Evolutionary conservation across 2,329 filamentous ascomycete genomes (phyloP).

Genomic region (Teratosphaeria epicoccoides): DNA sequence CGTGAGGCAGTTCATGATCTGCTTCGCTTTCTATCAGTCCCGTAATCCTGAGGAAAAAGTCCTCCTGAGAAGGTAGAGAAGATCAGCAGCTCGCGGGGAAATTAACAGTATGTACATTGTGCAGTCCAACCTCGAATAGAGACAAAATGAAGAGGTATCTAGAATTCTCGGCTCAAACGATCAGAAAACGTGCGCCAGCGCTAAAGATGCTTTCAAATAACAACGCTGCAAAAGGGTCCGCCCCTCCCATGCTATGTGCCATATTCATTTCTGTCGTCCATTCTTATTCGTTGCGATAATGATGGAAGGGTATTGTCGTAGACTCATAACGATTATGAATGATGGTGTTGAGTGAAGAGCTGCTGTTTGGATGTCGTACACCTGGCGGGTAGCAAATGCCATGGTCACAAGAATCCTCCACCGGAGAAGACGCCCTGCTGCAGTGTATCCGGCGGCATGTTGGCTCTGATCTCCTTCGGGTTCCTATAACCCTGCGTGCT

Average conservation of each 20-base stretch:
- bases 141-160: not conserved
- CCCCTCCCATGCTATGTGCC: not conserved
- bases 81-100: not conserved
- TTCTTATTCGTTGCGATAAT: not conserved
- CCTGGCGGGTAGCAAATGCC: no score
- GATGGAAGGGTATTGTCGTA: not conserved
- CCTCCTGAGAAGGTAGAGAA: not conserved
- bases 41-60: no score
- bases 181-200: not conserved
- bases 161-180: not conserved
- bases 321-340: not conserved
- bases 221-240: not conserved
- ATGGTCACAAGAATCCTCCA: slow-evolving; percentile 20
- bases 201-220: not conserved
- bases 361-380: no score
- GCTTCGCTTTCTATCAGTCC: not conserved
- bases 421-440: slow-evolving; percentile 32
- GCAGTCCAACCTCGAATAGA: not conserved
- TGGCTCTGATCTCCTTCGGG: slow-evolving; percentile 38
- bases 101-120: not conserved
- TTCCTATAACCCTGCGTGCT: slow-evolving; percentile 26
- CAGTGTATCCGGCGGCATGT: slow-evolving; percentile 38
- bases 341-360: not conserved
- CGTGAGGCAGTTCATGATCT: not conserved
- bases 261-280: not conserved